Percentiles rank a stretch among this genome's conserved stretches.
Evolutionary conservation across 345 rosid genomes (phyloP).

Genomic region (Corymbia maculata): DNA sequence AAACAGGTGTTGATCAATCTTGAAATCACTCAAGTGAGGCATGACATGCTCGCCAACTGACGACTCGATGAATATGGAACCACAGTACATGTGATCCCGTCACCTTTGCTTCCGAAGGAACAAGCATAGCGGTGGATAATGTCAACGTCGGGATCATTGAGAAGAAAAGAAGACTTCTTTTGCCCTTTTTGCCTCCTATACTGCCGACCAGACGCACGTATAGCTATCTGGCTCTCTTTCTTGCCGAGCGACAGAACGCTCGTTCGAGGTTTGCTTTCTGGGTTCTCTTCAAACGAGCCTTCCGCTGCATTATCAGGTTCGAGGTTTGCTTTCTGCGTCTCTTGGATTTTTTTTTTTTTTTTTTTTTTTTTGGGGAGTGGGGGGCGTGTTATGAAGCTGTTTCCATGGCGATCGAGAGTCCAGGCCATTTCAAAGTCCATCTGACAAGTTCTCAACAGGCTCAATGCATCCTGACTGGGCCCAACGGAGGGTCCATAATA

Average conservation of each 20-base stretch:
- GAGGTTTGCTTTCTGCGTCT: neutral
- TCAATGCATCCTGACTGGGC: neutral
- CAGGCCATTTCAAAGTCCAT: neutral
- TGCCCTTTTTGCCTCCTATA: neutral
- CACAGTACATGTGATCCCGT: neutral
- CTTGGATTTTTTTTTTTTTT: neutral
- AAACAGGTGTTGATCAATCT: neutral
- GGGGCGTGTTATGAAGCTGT: neutral
- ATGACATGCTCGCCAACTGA: neutral
- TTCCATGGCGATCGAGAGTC: neutral
- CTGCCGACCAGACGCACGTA: neutral
- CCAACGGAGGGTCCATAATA: neutral
- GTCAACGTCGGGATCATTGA: neutral
- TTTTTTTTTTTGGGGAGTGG: no score
- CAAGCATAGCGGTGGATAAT: neutral
- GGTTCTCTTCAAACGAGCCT: neutral
- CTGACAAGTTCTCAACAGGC: neutral
- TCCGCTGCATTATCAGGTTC: neutral
- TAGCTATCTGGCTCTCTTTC: neutral
- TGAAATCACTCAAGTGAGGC: neutral
- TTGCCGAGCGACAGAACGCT: neutral
- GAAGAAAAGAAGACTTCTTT: neutral
- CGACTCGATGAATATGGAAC: neutral
- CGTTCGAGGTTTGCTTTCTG: neutral
- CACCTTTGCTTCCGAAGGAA: neutral